Conservation (phyloP, 257 asterid genomes). For the Solanum dulcamara region DNA sequence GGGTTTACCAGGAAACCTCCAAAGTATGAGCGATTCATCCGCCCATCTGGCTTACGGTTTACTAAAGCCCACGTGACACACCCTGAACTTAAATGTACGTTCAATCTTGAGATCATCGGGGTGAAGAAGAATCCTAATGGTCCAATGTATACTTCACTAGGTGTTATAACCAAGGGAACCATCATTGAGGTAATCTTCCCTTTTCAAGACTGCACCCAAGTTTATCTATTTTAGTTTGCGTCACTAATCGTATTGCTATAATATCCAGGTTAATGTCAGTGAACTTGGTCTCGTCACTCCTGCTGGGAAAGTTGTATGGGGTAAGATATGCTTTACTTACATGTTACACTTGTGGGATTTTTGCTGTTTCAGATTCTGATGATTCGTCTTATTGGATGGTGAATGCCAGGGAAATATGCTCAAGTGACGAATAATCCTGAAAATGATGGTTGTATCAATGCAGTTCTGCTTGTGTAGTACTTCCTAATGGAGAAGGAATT, state of each 20-base stretch:
- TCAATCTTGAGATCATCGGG: conserved; percentile 85
- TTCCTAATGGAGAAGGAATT: neutral
- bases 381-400: neutral
- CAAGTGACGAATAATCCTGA: conserved; percentile 97
- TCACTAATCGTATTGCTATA: neutral
- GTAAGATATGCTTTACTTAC: conserved; percentile 20
- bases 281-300: conserved; percentile 97
- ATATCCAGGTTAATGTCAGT: conserved; percentile 71
- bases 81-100: conserved; percentile 93
- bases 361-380: neutral
- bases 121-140: conserved; percentile 97
- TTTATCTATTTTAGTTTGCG: neutral
- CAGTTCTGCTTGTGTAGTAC: conserved; percentile 67
- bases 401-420: conserved; percentile 78
- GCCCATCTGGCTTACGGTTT: conserved; percentile 83
- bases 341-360: neutral
- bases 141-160: conserved; percentile 89
- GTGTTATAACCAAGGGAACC: conserved; percentile 84
- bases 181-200: conserved; percentile 62
- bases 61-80: conserved; percentile 94
- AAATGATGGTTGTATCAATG: conserved; percentile 94
- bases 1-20: conserved; percentile 96
- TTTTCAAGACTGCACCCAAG: neutral
- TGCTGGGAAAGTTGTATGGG: conserved; percentile 97
- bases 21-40: conserved; percentile 89